Base-by-base conservation (phyloP, 805 yeast species). In the Ogataea ganodermae region DNA sequence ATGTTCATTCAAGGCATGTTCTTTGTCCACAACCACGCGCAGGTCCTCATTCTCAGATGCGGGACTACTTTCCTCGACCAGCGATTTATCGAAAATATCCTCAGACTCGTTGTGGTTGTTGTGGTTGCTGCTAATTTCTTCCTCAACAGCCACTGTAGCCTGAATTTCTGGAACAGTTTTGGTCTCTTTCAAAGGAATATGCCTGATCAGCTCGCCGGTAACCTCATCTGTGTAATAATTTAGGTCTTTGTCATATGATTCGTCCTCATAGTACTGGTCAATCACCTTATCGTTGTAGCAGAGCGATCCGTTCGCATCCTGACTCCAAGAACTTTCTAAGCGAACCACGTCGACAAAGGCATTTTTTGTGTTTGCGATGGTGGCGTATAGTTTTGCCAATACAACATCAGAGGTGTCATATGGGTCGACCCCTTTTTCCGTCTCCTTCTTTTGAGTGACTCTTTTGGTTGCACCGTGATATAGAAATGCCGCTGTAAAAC, bases 211-310 rank as follows among this genome's bases (percentile, higher is more conserved):
- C 6, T 45, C 40, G 5, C 60, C 62, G 3, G 59, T 47, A 4
- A 56, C 60, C 37, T 58, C 62, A 35, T 58, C 59, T 2, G 42
- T 45, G 35, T 50, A 53, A 16, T 45, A 48, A 14, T 50, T 35
- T 20, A 56, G 35, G 4, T 38, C 42, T 18, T 38, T 16, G 23
- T 38, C 46, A 13, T 39, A 48, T 0, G 35, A 22, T 2, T 49
- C 51, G 16, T 50, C 55, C 9, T 49, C 50, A 33, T 51, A 51
- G 20, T 51, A 53, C 23, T 51, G 54, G n/a, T 52, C 56, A 26
- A 57, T 53, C 2, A 57, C 41, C 10, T 49, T 41, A 4, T 53
- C 56, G 32, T 46, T 55, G 36, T 55, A 57, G 14, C 27, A 38
- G 16, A 17, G 6, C 9, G 31, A 9, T 9, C 24, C 24, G 20